A percentile compares a stretch with the other conserved stretches of the same genome.
These are phyloP conservation scores for Acephala macrosclerotiorum DNA, from an alignment of 2,329 filamentous ascomycete genomes.

Conservation along the genomic window DNA sequence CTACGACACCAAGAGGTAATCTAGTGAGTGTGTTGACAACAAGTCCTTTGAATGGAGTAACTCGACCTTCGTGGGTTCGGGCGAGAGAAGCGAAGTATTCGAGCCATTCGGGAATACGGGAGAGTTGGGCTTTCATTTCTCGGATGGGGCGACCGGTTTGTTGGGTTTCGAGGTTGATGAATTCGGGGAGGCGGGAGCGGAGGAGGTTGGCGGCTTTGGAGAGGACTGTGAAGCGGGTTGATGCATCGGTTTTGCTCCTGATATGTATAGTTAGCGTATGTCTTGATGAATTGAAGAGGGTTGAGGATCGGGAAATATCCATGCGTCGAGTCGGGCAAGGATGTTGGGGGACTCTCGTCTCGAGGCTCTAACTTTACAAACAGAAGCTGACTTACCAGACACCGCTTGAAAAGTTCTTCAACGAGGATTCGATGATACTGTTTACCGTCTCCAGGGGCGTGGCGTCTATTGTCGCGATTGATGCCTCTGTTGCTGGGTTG, in stretches of 20 bases:
- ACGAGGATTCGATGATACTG: constrained; percentile 28
- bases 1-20: constrained; percentile 64
- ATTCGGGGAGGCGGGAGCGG: constrained; percentile 55
- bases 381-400: constrained; percentile 10
- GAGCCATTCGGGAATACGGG: constrained; percentile 72
- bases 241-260: constrained; percentile 32
- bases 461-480: constrained; percentile 33
- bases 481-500: constrained; percentile 33
- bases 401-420: constrained; percentile 30
- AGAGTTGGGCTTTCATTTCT: constrained; percentile 75
- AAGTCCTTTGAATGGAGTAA: constrained; percentile 69
- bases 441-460: constrained; percentile 25
- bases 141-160: constrained; percentile 74
- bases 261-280: not conserved
- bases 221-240: constrained; percentile 64
- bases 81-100: constrained; percentile 73
- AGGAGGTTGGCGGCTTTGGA: constrained; percentile 65
- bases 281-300: not conserved
- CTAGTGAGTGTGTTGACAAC: constrained; percentile 64
- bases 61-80: constrained; percentile 70
- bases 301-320: not conserved
- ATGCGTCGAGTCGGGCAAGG: too few species aligned
- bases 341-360: too few species aligned
- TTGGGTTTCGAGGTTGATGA: constrained; percentile 69
- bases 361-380: not conserved